Evolutionary conservation across 1,284 basidiomycete genomes (phyloP).

Genomic region (Rhodotorula mucilaginosa): DNA sequence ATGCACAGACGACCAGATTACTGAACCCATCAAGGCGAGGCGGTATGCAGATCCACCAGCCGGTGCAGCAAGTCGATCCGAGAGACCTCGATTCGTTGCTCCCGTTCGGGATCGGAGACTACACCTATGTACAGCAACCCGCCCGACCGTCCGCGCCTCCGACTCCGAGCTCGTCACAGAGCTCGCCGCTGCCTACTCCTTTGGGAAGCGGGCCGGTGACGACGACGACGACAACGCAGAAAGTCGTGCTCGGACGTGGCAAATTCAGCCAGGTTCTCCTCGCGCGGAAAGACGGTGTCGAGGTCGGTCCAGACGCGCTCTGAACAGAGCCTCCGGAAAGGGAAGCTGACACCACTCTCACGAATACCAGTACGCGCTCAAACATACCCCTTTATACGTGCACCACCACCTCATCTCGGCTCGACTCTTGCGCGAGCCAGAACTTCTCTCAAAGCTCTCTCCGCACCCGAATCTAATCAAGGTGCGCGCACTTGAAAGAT

Average conservation of each 20-base stretch:
- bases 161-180: not conserved
- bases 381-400: slow-evolving; percentile 58
- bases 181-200: not conserved
- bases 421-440: slow-evolving; percentile 57
- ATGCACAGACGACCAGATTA: no score
- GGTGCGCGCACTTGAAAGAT: slow-evolving; percentile 1
- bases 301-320: slow-evolving; percentile 44
- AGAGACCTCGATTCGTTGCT: slow-evolving; percentile 45
- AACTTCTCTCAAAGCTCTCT: slow-evolving; percentile 56
- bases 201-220: not conserved
- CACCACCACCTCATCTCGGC: slow-evolving; percentile 59
- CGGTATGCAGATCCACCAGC: slow-evolving; percentile 24
- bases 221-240: slow-evolving; percentile 1
- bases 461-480: slow-evolving; percentile 57
- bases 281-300: slow-evolving; percentile 45
- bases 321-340: no score
- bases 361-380: slow-evolving; percentile 53
- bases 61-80: slow-evolving; percentile 18
- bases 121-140: slow-evolving; percentile 46
- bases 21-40: not conserved
- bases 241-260: slow-evolving; percentile 51
- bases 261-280: slow-evolving; percentile 55
- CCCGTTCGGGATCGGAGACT: slow-evolving; percentile 50
- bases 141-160: not conserved
- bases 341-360: not conserved